Evolutionary conservation across 192 early-diverging fungal species (phyloP), one percentile per base, ranked within the genome.

Genomic region (Rhizoclosmatium globosum): DNA sequence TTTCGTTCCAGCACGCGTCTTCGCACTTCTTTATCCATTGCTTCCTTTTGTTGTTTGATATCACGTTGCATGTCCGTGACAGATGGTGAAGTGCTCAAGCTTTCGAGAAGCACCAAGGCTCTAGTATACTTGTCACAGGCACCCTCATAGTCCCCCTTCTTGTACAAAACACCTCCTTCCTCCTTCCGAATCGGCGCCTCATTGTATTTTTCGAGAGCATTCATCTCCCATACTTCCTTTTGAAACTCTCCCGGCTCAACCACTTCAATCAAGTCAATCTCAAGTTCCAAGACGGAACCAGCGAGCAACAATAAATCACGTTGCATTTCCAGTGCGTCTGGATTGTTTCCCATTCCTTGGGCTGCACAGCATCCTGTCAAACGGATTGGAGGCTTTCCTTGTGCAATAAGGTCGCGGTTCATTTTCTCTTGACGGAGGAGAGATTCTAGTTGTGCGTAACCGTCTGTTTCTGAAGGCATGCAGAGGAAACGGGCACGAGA

Each of bases 161-260:
- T 76, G 64, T 84, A 86, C 42, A 81, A 67, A 39, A 31, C 68
- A 1, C 48, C 79, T 3, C 88, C 88, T 74, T 83, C 83, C 7
- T 74, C 81, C 48, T 86, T 86, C 7, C 79, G 68, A 13, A 68
- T 42, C 2, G 86, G 85, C 7, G 79, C 84, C 73, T 87, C 88
- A n/a, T 39, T 38, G 47, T 75, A 85, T 74, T 88, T 85, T 46
- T 87, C 88, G 1, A 44, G 74, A n/a, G 82, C 59, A 39, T 31
- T 69, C 85, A 90, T 85, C 65, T 90, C 88, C 88, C 88, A 90
- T 19, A 79, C 71, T 66, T 90, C 81, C 15, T 77, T 77, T n/a
- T 58, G 53, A 64, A 83, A 90, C 17, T 59, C 53, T 42, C 81
- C 79, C 4, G 86, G 88, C 48, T 70, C 50, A 43, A 81, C 85